Evolutionary conservation across 1,284 basidiomycete species (phyloP).

Genomic region (Testicularia cyperi): DNA sequence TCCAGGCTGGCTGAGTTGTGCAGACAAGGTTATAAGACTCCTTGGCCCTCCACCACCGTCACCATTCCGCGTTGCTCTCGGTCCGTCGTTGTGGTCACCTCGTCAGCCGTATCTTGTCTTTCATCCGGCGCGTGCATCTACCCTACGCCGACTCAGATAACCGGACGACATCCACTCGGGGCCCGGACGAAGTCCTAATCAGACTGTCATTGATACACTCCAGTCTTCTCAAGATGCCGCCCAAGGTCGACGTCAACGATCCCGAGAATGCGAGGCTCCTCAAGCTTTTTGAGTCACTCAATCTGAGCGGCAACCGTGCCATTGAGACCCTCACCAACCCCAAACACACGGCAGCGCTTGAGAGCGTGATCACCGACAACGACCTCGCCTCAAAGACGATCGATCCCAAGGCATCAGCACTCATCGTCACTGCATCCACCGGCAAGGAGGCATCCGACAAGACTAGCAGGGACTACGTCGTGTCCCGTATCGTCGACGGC

Average conservation of each 20-base stretch:
- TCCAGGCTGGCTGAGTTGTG: too few relatives aligned
- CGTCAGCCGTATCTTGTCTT: too few relatives aligned
- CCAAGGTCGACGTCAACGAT: conserved; percentile 64
- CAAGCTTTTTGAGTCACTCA: conserved; percentile 75
- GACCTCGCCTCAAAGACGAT: conserved; percentile 61
- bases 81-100: too few relatives aligned
- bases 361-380: conserved; percentile 68
- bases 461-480: conserved; percentile 70
- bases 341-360: conserved; percentile 64
- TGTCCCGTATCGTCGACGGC: conserved; percentile 71
- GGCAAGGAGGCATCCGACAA: conserved; percentile 67
- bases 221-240: conserved; percentile 63
- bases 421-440: conserved; percentile 70
- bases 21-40: too few relatives aligned
- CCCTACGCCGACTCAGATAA: too few relatives aligned
- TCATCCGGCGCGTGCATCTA: too few relatives aligned
- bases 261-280: conserved; percentile 65
- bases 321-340: conserved; percentile 65
- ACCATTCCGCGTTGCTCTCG: too few relatives aligned
- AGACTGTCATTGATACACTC: too few relatives aligned
- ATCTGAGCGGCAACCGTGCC: conserved; percentile 76
- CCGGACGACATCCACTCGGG: too few relatives aligned
- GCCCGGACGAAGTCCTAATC: too few relatives aligned
- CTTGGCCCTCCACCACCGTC: too few relatives aligned
- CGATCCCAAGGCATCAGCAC: conserved; percentile 77